Base-by-base conservation (phyloP, 495 filamentous ascomycete genomes). In the Darksidea phi region DNA sequence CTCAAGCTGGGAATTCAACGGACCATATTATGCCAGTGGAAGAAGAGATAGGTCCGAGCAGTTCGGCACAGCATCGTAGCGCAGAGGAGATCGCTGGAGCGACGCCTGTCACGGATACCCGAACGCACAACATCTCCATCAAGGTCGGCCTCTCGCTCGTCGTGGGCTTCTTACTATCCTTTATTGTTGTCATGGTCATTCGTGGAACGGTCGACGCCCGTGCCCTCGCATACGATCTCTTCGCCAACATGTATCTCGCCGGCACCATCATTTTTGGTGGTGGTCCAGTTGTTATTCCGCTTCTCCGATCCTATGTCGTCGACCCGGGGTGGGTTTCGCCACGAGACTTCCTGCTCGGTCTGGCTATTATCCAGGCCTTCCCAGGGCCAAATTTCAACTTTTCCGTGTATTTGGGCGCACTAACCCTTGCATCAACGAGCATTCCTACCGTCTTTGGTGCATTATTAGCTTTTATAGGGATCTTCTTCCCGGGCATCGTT, bases 201-300 rank as follows among this genome's bases (percentile, higher is more conserved):
- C 78, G 87, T 50, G 77, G 79, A 50, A 69, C 74, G 21, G 67
- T 86, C 21, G 56, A 67, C 17, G 48, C 59, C 8, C 70, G 71
- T 0, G 74, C 86, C 0, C 74, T 85, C 0, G 70, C 78, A 11
- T 82, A 87, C 57, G 74, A 78, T 41, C 79, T 94, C 49, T 93
- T 93, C 72, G 78, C 87, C 7, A 91, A 88, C 71, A 84, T 95
- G 74, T 93, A 88, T 70, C 84, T 93, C 7, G 88, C 90, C 2
- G 89, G 90, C n/a, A 95, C 90, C 1, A 86, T 95, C 58, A 92
- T 93, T 67, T 91, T 95, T 66, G 90, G 89, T 51, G 90, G 90
- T 26, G 89, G 90, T 3, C 90, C 90, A 0, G 90, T 93, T 21
- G 90, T 95, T 2, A 89, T 95, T 52, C 90, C 90, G 0, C 79